A percentile compares a stretch with the other conserved stretches of the same genome.
These are phyloP conservation scores for Vinca major DNA, from an alignment of 305 asterid species.

Conservation along the genomic window DNA sequence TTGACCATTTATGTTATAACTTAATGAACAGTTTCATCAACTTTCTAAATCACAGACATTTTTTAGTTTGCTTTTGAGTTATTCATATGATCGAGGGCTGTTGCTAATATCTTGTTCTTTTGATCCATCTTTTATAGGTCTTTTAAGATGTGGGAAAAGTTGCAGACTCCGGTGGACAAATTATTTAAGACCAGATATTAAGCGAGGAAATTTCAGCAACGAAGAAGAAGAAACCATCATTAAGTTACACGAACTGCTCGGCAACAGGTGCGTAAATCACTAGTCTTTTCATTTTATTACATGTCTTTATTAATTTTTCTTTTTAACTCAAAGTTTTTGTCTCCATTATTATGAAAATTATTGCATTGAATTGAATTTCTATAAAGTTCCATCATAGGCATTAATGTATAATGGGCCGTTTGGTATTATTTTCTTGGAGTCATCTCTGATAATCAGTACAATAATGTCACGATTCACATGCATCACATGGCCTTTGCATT, in stretches of 20 bases:
- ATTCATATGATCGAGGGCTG: background rate
- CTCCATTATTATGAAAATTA: background rate
- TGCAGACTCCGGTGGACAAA: slow-evolving; percentile 85
- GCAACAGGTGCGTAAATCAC: slow-evolving; percentile 50
- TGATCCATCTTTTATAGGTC: slow-evolving; percentile 26
- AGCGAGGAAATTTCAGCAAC: slow-evolving; percentile 68
- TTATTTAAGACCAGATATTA: slow-evolving; percentile 71
- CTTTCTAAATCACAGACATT: background rate
- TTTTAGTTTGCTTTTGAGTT: background rate
- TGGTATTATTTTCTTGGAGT: background rate
- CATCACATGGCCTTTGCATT: slow-evolving; percentile 3
- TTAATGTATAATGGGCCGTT: slow-evolving; percentile 1
- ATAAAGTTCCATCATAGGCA: background rate
- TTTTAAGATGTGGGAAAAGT: slow-evolving; percentile 81
- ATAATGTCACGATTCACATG: slow-evolving; percentile 15
- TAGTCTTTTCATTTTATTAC: background rate
- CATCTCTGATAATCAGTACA: background rate
- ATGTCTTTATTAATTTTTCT: background rate
- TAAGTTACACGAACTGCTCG: slow-evolving; percentile 55
- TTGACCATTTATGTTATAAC: background rate
- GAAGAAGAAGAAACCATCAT: slow-evolving; percentile 78
- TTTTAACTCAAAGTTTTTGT: background rate
- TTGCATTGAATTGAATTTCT: slow-evolving; percentile 15
- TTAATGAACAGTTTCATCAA: background rate
- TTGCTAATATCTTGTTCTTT: background rate